Evolutionary conservation across 2,329 filamentous ascomycete species (phyloP).

Genomic region (Zalaria obscura): DNA sequence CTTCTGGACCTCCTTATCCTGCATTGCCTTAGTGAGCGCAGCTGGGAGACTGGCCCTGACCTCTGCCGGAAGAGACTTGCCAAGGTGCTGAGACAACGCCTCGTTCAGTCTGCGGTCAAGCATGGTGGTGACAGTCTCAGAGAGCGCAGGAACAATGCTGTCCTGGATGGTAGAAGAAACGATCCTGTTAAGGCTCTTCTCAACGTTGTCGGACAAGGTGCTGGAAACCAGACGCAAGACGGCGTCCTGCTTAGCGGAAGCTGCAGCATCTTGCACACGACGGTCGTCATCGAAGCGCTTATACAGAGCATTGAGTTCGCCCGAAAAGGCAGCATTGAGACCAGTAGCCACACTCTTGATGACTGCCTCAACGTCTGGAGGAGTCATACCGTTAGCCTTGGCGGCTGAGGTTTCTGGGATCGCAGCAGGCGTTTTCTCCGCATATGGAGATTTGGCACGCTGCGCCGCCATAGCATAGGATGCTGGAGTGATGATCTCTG

Average conservation of each 20-base stretch:
- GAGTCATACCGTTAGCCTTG: constrained; percentile 7
- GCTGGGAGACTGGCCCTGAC: constrained; percentile 56
- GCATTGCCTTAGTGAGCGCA: constrained; percentile 52
- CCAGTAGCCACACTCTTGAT: constrained; percentile 1
- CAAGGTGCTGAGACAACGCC: constrained; percentile 50
- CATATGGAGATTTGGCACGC: neutral
- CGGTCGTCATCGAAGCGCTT: constrained; percentile 55
- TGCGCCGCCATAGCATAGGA: constrained; percentile 28
- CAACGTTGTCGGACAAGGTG: constrained; percentile 56
- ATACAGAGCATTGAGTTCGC: constrained; percentile 40
- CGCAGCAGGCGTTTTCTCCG: neutral
- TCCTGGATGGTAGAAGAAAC: constrained; percentile 63
- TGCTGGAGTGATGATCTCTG: constrained; percentile 18
- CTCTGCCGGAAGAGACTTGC: constrained; percentile 48
- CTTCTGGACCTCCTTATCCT: constrained; percentile 60
- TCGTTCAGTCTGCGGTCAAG: constrained; percentile 59
- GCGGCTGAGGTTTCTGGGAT: constrained; percentile 1
- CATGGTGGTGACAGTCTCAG: constrained; percentile 50
- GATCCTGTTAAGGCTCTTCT: constrained; percentile 63
- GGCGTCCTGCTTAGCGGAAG: constrained; percentile 53
- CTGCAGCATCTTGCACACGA: constrained; percentile 47
- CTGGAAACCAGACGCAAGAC: constrained; percentile 54
- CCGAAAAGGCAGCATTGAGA: constrained; percentile 10
- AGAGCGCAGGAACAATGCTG: constrained; percentile 61
- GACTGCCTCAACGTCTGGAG: constrained; percentile 7